These are phyloP conservation scores for Cercophora samala DNA, from an alignment of 495 filamentous ascomycete species.

Conservation along the genomic window DNA sequence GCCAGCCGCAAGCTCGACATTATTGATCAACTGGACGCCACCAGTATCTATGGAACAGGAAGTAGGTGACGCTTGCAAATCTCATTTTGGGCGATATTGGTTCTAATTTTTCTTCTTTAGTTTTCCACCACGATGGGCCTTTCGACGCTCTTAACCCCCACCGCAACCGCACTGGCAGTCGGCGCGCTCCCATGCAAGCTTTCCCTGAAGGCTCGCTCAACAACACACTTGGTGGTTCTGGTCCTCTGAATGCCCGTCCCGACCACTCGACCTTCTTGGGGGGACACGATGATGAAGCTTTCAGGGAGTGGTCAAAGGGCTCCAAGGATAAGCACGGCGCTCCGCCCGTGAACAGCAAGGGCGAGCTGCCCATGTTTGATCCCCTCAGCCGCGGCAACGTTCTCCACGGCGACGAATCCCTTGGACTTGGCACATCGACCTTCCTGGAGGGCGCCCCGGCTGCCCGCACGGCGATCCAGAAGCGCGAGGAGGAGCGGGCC, in stretches of 20 bases:
- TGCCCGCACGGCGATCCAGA: conserved; percentile 75
- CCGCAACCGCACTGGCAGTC: conserved; percentile 80
- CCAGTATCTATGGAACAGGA: conserved; percentile 92
- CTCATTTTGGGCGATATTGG: not conserved
- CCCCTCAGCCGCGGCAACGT: conserved; percentile 56
- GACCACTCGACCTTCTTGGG: conserved; percentile 84
- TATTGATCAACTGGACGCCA: conserved; percentile 96
- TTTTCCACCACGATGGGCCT: conserved; percentile 98
- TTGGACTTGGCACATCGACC: conserved; percentile 89
- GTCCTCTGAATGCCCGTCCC: conserved; percentile 76
- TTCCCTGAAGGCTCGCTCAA: conserved; percentile 90
- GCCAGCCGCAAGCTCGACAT: conserved; percentile 72
- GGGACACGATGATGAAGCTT: conserved; percentile 71
- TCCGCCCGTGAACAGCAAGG: conserved; percentile 19
- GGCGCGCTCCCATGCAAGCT: conserved; percentile 90
- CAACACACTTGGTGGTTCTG: conserved; percentile 84
- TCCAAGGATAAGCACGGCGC: conserved; percentile 29
- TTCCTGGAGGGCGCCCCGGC: conserved; percentile 95
- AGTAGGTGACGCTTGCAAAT: conserved; percentile 55
- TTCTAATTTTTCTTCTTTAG: conserved; percentile 42
- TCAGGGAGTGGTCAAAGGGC: conserved; percentile 62
- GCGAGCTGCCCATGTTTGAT: conserved; percentile 49
- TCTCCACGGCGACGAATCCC: conserved; percentile 76
- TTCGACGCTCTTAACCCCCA: conserved; percentile 97
- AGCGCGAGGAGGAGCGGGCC: conserved; percentile 64